Conservation (phyloP, 495 filamentous ascomycete species). For the Cairneyella variabilis region DNA sequence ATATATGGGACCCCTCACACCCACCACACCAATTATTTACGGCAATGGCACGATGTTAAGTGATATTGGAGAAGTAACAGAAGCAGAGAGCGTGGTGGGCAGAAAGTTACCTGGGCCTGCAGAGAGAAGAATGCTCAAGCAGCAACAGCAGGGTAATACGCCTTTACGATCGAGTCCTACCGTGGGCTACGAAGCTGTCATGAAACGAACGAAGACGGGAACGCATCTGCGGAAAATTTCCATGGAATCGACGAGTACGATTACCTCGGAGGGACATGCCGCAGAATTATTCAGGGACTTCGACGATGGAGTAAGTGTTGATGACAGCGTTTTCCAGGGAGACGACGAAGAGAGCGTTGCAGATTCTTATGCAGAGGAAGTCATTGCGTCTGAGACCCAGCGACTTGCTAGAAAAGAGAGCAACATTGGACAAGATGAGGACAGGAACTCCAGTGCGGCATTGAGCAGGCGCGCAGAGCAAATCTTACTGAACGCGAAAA, state of each 20-base stretch:
- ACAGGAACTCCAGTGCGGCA: slow-evolving; percentile 62
- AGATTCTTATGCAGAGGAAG: slow-evolving; percentile 28
- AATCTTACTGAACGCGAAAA: slow-evolving; percentile 88
- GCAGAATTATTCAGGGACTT: slow-evolving; percentile 46
- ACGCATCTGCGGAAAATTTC: slow-evolving; percentile 22
- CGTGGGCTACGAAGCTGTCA: slow-evolving; percentile 33
- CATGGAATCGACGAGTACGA: slow-evolving; percentile 44
- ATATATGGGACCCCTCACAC: slow-evolving; percentile 49
- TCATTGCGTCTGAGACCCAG: slow-evolving; percentile 20
- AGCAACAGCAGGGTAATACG: slow-evolving; percentile 10
- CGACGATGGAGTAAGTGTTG: slow-evolving; percentile 52
- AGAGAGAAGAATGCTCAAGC: slow-evolving; percentile 24
- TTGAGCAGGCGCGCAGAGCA: slow-evolving; percentile 80
- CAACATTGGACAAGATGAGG: slow-evolving; percentile 24
- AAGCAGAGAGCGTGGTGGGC: slow-evolving; percentile 50
- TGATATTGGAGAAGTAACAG: slow-evolving; percentile 70
- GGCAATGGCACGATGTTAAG: slow-evolving; percentile 62
- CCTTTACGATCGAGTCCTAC: slow-evolving; percentile 35
- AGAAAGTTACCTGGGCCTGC: slow-evolving; percentile 21
- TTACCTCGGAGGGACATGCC: slow-evolving; percentile 41
- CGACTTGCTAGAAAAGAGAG: slow-evolving; percentile 16
- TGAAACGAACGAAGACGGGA: slow-evolving; percentile 36
- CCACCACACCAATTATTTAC: slow-evolving; percentile 55
- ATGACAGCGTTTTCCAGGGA: slow-evolving; percentile 53
- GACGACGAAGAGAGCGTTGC: slow-evolving; percentile 57